Percentiles rank a stretch among this genome's conserved stretches.
phyloP scores from a whole-genome alignment of 2,329 filamentous ascomycete species.

The Epichloe sibirici region DNA sequence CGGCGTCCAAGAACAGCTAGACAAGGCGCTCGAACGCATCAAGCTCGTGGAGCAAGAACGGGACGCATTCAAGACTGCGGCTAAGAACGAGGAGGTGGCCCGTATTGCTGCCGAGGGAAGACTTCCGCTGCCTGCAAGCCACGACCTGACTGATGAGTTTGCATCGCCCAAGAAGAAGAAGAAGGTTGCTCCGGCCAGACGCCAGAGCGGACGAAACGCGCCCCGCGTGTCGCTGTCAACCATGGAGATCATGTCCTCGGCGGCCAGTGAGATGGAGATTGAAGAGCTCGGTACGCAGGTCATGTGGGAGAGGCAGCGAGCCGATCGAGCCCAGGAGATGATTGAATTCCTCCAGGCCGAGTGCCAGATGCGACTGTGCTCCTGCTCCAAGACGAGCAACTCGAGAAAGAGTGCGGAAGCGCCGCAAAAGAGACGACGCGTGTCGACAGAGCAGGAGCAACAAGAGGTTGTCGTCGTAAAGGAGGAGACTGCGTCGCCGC shows the following conservation, averaged over 20 bases:
- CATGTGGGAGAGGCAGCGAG: conserved; percentile 49
- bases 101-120: conserved; percentile 60
- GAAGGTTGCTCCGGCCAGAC: conserved; percentile 9
- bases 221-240: conserved; percentile 34
- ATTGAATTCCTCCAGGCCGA: conserved; percentile 67
- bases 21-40: conserved; percentile 49
- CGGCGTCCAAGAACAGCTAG: conserved; percentile 53
- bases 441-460: conserved; percentile 3
- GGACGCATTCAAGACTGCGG: conserved; percentile 58
- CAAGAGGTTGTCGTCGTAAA: conserved; percentile 1
- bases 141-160: conserved; percentile 48
- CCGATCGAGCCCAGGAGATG: conserved; percentile 58
- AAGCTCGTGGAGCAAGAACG: conserved; percentile 61
- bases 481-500: conserved; percentile 22
- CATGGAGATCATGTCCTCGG: conserved; percentile 41
- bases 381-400: conserved; percentile 34
- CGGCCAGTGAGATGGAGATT: conserved; percentile 44
- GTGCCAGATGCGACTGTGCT: conserved; percentile 56
- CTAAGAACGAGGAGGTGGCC: conserved; percentile 61
- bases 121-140: conserved; percentile 47
- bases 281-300: conserved; percentile 41
- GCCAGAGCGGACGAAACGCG: conserved; percentile 24
- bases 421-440: conserved; percentile 10
- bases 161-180: conserved; percentile 43
- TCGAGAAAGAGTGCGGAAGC: conserved; percentile 8